phyloP scores from a whole-genome alignment of 2,329 filamentous ascomycete species.

The Cordyceps cateniannulata region DNA sequence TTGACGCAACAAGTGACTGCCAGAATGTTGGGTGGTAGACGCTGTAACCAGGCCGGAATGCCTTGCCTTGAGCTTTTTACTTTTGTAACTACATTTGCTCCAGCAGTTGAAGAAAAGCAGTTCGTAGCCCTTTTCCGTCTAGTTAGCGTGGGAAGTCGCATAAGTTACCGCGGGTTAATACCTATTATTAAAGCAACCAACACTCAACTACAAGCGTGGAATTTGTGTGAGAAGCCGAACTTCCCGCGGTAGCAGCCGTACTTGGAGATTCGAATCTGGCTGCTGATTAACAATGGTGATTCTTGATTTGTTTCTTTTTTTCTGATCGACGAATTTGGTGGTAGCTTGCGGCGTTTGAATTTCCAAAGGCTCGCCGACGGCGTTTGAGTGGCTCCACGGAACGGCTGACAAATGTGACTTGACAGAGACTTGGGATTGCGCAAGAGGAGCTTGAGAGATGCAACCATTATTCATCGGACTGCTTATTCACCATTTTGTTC shows the following conservation, averaged over 20 bases:
- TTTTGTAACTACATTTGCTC: too few species aligned
- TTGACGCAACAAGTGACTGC: too few species aligned
- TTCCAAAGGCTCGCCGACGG: background rate
- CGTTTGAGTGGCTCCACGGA: background rate
- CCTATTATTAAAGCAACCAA: too few species aligned
- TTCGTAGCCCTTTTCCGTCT: too few species aligned
- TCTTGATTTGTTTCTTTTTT: background rate
- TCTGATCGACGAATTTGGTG: background rate
- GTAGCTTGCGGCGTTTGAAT: background rate
- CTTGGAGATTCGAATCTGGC: too few species aligned
- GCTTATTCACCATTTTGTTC: background rate
- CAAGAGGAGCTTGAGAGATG: background rate
- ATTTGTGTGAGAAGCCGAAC: too few species aligned
- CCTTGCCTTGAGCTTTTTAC: too few species aligned
- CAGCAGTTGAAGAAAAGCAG: too few species aligned
- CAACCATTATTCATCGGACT: background rate
- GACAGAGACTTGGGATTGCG: background rate
- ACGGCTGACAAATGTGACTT: constrained; percentile 1
- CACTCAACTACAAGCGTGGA: background rate
- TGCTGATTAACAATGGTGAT: too few species aligned
- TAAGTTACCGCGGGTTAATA: too few species aligned
- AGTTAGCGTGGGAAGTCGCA: too few species aligned
- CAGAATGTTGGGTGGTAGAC: background rate
- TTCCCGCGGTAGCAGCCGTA: background rate
- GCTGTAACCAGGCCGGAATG: too few species aligned